Conservation (phyloP, 352 stramenopile species). For the Plasmopara muralis region DNA sequence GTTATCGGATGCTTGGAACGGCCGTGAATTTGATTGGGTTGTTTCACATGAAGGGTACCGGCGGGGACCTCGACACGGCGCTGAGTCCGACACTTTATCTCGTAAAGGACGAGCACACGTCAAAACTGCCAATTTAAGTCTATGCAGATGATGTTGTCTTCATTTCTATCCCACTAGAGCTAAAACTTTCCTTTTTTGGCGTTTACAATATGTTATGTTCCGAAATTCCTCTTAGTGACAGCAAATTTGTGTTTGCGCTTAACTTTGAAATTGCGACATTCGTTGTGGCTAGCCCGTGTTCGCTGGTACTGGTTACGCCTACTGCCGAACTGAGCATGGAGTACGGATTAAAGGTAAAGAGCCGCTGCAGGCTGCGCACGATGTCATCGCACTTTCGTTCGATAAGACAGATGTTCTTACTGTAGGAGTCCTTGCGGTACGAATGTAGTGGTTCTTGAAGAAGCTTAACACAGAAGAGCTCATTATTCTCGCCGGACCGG, state of each 20-base stretch:
- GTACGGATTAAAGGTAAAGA: constrained; percentile 98
- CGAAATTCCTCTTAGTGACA: constrained; percentile 69
- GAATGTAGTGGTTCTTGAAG: constrained; percentile 78
- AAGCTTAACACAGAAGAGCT: constrained; percentile 74
- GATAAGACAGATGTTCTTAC: constrained; percentile 99
- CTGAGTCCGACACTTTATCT: constrained; percentile 97
- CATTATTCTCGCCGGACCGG: constrained; percentile 84
- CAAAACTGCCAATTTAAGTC: constrained; percentile 96
- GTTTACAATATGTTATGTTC: constrained; percentile 92
- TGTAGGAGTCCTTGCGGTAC: constrained; percentile 86
- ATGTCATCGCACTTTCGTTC: constrained; percentile 95
- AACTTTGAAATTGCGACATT: constrained; percentile 97
- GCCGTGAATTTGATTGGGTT: constrained; percentile 89
- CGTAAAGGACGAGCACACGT: constrained; percentile 97
- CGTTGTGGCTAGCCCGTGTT: constrained; percentile 98
- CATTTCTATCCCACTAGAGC: constrained; percentile 94
- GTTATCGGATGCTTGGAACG: constrained; percentile 84
- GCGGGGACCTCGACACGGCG: constrained; percentile 89
- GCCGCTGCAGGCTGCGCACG: constrained; percentile 87
- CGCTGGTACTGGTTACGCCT: constrained; percentile 96
- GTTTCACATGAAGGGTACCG: constrained; percentile 91
- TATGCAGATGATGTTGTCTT: constrained; percentile 95
- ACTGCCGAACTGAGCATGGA: constrained; percentile 92
- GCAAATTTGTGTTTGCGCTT: constrained; percentile 90
- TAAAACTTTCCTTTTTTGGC: constrained; percentile 89